Evolutionary conservation across 2,329 filamentous ascomycete genomes (phyloP), one percentile per base, ranked within the genome.

Genomic region (Epicoccum sorghinum): DNA sequence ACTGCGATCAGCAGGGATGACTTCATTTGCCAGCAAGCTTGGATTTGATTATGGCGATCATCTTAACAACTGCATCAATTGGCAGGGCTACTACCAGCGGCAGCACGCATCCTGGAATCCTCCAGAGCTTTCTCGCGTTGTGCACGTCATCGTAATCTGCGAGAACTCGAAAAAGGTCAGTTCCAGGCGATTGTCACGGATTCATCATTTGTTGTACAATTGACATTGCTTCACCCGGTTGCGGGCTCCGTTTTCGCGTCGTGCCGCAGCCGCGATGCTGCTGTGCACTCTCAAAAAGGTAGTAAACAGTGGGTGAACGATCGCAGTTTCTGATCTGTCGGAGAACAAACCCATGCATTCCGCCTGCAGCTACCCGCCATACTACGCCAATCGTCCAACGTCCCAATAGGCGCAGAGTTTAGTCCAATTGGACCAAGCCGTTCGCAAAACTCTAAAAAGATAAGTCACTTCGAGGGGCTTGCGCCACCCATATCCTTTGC

Each of bases 1-100:
- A 58, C 36, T 57, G 52, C 44, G 65, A 68, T 68, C 65, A 57
- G 52, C 65, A 55, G 39, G 43, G 44, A 58, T 61, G 54, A 63
- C 47, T 60, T 60, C 52, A 59, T 40, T 24, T 45, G 40, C 33
- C 52, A 39, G 32, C 39, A 58, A 47, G 58, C 51, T 58, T 40
- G 52, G 51, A 45, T 35, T 46, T 29, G 55, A 57, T 52, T 57
- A 61, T 61, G 59, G 55, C 54, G 63, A 67, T 66, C 64, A 23
- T 36, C 18, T 22, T 23, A 25, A 25, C 27, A 37, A 24, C 14
- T 40, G 12, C n/a, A 39, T 14, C 36, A 41, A 27, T 35, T 23
- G 44, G 35, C 36, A 45, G 36, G 44, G 35, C 40, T 12, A 41
- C 40, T 12, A 41, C 41, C 37, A 25, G n/a, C 30, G n/a, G 33